Percentiles rank a stretch among this genome's conserved stretches.
Conservation (phyloP, 2,329 filamentous ascomycete genomes). For the Penicillium janthinellum region DNA sequence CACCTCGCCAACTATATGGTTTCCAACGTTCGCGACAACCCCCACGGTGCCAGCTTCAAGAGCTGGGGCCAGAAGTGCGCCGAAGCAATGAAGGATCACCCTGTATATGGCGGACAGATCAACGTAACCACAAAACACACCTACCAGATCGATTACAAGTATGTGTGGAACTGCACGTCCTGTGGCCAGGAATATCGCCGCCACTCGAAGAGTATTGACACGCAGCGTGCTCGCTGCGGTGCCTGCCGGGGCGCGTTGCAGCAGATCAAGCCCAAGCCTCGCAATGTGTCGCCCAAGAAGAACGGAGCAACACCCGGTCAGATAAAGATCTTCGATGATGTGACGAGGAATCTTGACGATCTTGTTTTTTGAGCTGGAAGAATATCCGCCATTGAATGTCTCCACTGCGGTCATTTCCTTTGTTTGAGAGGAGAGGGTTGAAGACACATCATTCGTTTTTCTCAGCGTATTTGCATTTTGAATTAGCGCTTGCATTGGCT, state of each 20-base stretch:
- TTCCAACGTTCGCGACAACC: slow-evolving; percentile 69
- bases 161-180: slow-evolving; percentile 74
- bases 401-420: background rate
- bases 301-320: background rate
- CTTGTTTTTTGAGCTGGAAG: slow-evolving; percentile 7
- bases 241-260: slow-evolving; percentile 69
- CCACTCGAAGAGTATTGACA: slow-evolving; percentile 83
- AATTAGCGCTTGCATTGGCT: background rate
- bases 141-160: slow-evolving; percentile 91
- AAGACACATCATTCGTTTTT: background rate
- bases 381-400: background rate
- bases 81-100: slow-evolving; percentile 39
- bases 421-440: background rate
- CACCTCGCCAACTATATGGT: slow-evolving; percentile 93
- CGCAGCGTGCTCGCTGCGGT: slow-evolving; percentile 71
- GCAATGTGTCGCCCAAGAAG: slow-evolving; percentile 45
- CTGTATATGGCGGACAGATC: slow-evolving; percentile 63
- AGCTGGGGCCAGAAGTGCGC: slow-evolving; percentile 57
- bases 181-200: slow-evolving; percentile 77
- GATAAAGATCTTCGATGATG: slow-evolving; percentile 11
- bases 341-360: slow-evolving; percentile 11
- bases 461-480: background rate
- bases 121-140: slow-evolving; percentile 85
- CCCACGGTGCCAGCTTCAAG: slow-evolving; percentile 85
- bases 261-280: slow-evolving; percentile 78